Conservation (phyloP, 1,139 yeast genomes). For the Blastobotrys arbuscula region DNA sequence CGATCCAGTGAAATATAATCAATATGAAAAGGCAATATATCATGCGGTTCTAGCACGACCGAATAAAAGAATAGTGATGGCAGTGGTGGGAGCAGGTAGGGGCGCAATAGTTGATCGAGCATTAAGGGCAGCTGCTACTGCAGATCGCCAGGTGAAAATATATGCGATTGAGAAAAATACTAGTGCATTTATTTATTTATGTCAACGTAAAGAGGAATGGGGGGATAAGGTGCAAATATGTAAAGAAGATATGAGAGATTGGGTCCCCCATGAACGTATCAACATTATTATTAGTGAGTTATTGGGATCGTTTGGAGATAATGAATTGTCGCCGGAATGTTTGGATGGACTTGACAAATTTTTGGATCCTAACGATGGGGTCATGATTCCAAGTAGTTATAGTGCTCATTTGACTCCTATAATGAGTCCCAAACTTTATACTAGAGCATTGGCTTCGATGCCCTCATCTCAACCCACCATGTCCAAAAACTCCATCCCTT, state of each 20-base stretch:
- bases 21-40: conserved; percentile 60
- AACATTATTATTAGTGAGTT: conserved; percentile 73
- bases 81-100: conserved; percentile 81
- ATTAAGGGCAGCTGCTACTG: conserved; percentile 39
- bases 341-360: conserved; percentile 35
- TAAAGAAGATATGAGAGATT: conserved; percentile 51
- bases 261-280: conserved; percentile 36
- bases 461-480: neutral
- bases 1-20: conserved; percentile 61
- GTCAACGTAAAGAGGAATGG: conserved; percentile 30
- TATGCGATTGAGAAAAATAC: conserved; percentile 69
- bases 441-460: conserved; percentile 14
- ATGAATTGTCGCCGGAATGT: conserved; percentile 84
- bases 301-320: conserved; percentile 87
- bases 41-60: conserved; percentile 46
- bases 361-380: conserved; percentile 32
- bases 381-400: conserved; percentile 63
- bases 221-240: conserved; percentile 42
- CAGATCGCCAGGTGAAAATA: conserved; percentile 35
- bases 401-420: conserved; percentile 62
- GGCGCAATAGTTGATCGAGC: conserved; percentile 68
- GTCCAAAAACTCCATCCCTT: neutral
- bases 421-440: conserved; percentile 47
- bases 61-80: conserved; percentile 33
- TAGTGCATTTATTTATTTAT: conserved; percentile 46